Evolutionary conservation across 2,329 filamentous ascomycete species (phyloP).

Genomic region (Exophiala bonariae): DNA sequence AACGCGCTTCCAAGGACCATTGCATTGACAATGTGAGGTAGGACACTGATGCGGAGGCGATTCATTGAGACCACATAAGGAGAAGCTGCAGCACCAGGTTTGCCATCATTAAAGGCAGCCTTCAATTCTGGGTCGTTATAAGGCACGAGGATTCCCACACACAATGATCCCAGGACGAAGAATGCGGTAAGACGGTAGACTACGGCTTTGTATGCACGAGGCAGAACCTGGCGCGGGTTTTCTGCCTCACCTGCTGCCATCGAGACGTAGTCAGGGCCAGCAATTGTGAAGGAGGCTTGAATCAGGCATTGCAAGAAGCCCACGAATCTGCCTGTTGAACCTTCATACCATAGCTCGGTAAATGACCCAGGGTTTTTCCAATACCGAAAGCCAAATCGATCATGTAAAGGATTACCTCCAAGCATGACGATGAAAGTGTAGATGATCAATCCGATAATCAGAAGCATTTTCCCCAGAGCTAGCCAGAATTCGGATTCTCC

Average conservation of each 20-base stretch:
- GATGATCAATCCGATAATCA: conserved; percentile 69
- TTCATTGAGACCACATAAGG: conserved; percentile 68
- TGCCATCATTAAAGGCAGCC: conserved; percentile 58
- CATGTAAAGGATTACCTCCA: conserved; percentile 72
- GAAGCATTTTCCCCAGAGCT: conserved; percentile 68
- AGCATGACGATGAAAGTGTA: conserved; percentile 84
- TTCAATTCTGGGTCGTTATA: conserved; percentile 65
- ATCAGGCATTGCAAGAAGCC: conserved; percentile 77
- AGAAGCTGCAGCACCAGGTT: conserved; percentile 68
- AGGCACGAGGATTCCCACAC: conserved; percentile 70
- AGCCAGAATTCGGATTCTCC: conserved; percentile 77
- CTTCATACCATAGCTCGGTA: conserved; percentile 62
- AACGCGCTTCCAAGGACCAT: conserved; percentile 68
- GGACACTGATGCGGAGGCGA: conserved; percentile 59
- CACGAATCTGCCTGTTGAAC: conserved; percentile 68
- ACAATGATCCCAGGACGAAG: conserved; percentile 72
- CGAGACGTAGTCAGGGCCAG: conserved; percentile 66
- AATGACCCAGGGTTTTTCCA: conserved; percentile 70
- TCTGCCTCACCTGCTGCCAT: conserved; percentile 69
- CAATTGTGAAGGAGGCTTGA: conserved; percentile 67
- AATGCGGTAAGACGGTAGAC: conserved; percentile 76
- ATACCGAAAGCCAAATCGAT: conserved; percentile 72
- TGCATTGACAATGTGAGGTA: conserved; percentile 73
- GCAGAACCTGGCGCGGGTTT: conserved; percentile 69
- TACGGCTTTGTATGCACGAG: conserved; percentile 73